Percentiles rank a stretch among this genome's conserved stretches.
Conservation (phyloP, 2,329 filamentous ascomycete genomes). For the Reticulascus tulasneorum region DNA sequence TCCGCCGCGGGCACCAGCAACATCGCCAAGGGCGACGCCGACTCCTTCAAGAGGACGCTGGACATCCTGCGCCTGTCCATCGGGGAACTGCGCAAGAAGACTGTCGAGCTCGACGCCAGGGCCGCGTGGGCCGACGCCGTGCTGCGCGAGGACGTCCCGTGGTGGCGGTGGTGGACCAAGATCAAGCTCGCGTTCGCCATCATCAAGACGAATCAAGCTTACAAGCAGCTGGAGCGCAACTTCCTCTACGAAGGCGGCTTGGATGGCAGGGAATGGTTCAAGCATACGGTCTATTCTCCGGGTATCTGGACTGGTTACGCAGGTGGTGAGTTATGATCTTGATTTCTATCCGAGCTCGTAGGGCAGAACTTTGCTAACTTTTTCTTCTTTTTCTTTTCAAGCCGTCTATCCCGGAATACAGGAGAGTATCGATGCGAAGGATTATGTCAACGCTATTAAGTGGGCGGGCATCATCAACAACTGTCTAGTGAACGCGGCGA, state of each 20-base stretch:
- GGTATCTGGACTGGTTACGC: constrained; percentile 89
- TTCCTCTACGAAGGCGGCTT: constrained; percentile 75
- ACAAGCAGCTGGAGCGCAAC: constrained; percentile 77
- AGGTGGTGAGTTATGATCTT: constrained; percentile 51
- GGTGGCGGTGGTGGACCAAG: constrained; percentile 73
- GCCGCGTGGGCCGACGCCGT: constrained; percentile 39
- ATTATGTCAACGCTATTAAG: constrained; percentile 53
- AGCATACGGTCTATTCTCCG: constrained; percentile 90
- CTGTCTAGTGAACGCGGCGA: constrained; percentile 43
- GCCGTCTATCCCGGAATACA: constrained; percentile 60
- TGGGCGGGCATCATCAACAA: constrained; percentile 57
- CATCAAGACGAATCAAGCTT: constrained; percentile 68
- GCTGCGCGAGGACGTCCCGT: constrained; percentile 56
- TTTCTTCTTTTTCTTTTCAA: constrained; percentile 17
- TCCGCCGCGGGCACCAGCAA: constrained; percentile 12
- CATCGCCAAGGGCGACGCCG: constrained; percentile 27
- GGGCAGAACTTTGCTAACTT: constrained; percentile 17
- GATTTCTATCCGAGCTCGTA: constrained; percentile 2
- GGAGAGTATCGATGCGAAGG: constrained; percentile 58
- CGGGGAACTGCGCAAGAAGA: constrained; percentile 31
- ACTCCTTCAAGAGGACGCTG: constrained; percentile 36
- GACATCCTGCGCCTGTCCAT: constrained; percentile 33
- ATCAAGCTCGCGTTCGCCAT: constrained; percentile 61
- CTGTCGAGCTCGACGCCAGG: constrained; percentile 40
- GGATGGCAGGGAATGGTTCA: constrained; percentile 82